Evolutionary conservation across 208 protist genomes (phyloP), one percentile per base, ranked within the genome.

Genomic region (Spongospora subterranea): DNA sequence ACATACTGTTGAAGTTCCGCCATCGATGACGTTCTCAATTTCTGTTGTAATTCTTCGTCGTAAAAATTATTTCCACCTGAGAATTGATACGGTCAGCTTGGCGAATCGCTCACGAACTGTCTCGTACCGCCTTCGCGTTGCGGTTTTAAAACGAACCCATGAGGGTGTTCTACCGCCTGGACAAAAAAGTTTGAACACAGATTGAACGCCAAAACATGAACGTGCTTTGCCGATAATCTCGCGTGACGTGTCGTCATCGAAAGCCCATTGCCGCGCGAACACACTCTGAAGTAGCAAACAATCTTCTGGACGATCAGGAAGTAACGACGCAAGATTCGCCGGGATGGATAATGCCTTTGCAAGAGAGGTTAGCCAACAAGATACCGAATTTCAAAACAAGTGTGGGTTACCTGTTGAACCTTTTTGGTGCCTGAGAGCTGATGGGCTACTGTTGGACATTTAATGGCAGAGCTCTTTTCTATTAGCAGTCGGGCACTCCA

Each of bases 341-440:
- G 60, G 6, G 0, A 46, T 77, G 45, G 29, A 88, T 0, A 88
- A 40, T 96, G 94, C 46, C 91, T 39, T 38, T 93, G 90, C 41
- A 97, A 43, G 40, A 71, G 38, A 0, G 89, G 45, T 6, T 95
- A 95, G 41, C 95, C 94, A 17, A 71, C 89, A n/a, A 66, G 65
- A 97, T 93, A 0, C 92, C 94, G 0, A 93, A 77, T 53, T 89
- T 96, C 45, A 91, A 77, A 20, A 91, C 65, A 0, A 96, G 54
- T 6, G 94, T 35, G 0, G 50, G 71, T 65, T 0, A 97, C 92
- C 94, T 98, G 96, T 93, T 98, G 97, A 39, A 98, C 91, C 91
- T 98, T 98, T 92, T 98, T 98, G 66, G 97, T 97, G 20, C 97
- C 98, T 76, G 97, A 94, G 6, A 98, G 94, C 89, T 98, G 97